Percentiles rank a stretch among this genome's conserved stretches.
These are phyloP conservation scores for Chrysopogon serrulatus DNA, from an alignment of 176 grass and related monocot species.

Conservation along the genomic window DNA sequence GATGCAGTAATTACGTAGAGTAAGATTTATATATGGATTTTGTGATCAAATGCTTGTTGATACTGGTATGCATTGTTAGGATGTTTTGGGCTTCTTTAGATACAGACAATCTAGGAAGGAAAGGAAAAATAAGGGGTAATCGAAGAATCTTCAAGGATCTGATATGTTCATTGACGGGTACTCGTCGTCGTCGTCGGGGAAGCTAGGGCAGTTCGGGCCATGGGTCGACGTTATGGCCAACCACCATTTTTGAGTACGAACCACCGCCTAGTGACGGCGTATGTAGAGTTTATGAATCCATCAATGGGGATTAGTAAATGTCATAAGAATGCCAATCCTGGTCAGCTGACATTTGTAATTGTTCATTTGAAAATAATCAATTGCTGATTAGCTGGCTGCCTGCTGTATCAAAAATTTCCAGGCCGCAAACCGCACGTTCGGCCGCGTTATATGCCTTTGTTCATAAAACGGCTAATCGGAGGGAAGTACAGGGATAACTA, in stretches of 20 bases:
- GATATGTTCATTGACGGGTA: no score
- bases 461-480: neutral
- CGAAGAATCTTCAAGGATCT: conserved; percentile 17
- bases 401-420: neutral
- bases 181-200: no score
- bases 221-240: no score
- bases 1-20: neutral
- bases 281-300: neutral
- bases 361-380: neutral
- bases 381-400: neutral
- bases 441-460: no score
- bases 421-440: no score
- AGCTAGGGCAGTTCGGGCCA: no score
- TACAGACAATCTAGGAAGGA: neutral
- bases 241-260: no score
- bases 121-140: neutral
- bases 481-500: neutral
- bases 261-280: no score
- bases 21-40: neutral
- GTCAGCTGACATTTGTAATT: neutral
- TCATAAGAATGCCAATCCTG: neutral
- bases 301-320: no score
- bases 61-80: neutral
- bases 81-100: neutral
- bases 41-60: neutral